Evolutionary conservation across 768 basidiomycete genomes (phyloP), one percentile per base, ranked within the genome.

Genomic region (Rhodotorula paludigena): DNA sequence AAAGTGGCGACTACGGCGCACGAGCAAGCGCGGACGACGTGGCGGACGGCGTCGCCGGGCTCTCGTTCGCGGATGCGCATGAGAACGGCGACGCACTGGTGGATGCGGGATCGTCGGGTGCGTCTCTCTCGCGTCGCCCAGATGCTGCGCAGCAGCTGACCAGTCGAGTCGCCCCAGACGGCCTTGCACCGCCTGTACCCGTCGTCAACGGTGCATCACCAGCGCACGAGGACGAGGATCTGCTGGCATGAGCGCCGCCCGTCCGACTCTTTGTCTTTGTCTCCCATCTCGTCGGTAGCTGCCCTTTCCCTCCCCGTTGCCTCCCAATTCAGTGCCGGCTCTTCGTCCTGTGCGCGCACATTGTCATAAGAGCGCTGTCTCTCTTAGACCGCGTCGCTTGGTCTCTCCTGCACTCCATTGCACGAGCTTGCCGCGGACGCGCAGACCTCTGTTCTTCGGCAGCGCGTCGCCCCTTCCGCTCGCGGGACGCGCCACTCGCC

Each of bases 131-230:
- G 28, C 42, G 10, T 8, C 25, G 3, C 16, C 36, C 9, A 14
- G 11, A 18, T 14, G 5, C 14, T 2, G 5, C 60, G 23, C 38
- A 16, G 8, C n/a, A 11, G n/a, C n/a, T n/a, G n/a, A n/a, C n/a
- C 12, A 1, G 35, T n/a, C 7, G 11, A 32, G 33, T 28, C 30
- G 25, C 16, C 32, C 23, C 54, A 63, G 53, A 38, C 39, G 60
- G 53, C 53, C 62, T 68, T 18, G 44, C 67, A 2, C 67, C 67
- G 6, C 57, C 67, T 0, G 54, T 68, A 3, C 67, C 67, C 3
- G 18, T 68, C 38, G 53, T 68, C 30, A 47, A 63, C 52, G 66
- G 54, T 25, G 30, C 41, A 23, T 42, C 25, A 7, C 60, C 51
- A 49, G 36, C 36, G 39, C 35, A 57, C 3, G 45, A 63, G 28